Percentiles rank a stretch among this genome's conserved stretches.
Evolutionary conservation across 2,329 filamentous ascomycete genomes (phyloP).

Genomic region (Basipetospora chlamydospora): DNA sequence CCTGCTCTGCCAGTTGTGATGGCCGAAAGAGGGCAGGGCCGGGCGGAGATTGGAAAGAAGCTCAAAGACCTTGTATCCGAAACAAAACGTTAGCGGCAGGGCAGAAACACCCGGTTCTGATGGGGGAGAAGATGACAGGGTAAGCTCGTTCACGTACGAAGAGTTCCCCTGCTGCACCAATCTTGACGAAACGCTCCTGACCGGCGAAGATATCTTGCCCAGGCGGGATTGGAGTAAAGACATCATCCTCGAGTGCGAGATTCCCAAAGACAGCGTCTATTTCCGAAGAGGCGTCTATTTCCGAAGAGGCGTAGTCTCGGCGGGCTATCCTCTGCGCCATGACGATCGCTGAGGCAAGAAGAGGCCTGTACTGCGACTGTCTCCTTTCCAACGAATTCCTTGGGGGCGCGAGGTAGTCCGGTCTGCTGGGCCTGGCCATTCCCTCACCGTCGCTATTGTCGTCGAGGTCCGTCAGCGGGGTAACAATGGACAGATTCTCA

Average conservation of each 20-base stretch:
- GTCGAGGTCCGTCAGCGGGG: slow-evolving; percentile 1
- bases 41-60: slow-evolving; percentile 17
- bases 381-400: too few species aligned
- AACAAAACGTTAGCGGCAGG: too few species aligned
- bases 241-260: background rate
- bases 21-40: slow-evolving; percentile 18
- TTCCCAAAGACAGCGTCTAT: too few species aligned
- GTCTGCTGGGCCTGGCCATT: too few species aligned
- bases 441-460: slow-evolving; percentile 2
- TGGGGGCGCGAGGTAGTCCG: too few species aligned
- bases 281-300: background rate
- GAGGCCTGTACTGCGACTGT: background rate
- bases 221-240: background rate
- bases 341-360: background rate
- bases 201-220: background rate
- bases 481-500: background rate
- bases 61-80: slow-evolving; percentile 33
- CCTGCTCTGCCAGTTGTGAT: slow-evolving; percentile 31
- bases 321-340: background rate
- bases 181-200: background rate
- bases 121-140: too few species aligned
- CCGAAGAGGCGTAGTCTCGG: background rate
- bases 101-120: too few species aligned
- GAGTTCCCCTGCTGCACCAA: slow-evolving; percentile 1
- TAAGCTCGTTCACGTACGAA: slow-evolving; percentile 1